A percentile compares a stretch with the other conserved stretches of the same genome.
Evolutionary conservation across 805 yeast genomes (phyloP).

Genomic region (Metschnikowia orientalis): DNA sequence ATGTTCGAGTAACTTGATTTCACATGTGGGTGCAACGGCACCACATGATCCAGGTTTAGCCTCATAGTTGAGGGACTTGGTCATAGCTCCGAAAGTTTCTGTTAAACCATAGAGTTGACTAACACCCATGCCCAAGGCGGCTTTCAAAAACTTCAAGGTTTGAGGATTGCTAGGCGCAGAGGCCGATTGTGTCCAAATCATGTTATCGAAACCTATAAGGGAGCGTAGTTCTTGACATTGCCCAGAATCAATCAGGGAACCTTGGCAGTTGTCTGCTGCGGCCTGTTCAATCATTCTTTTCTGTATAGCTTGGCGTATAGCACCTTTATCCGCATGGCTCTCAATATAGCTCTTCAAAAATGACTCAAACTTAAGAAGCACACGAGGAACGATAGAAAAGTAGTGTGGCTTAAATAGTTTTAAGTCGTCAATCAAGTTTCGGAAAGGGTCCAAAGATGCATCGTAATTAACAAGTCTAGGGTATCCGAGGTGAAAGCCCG

Average conservation of each 20-base stretch:
- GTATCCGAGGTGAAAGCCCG: slow-evolving; percentile 21
- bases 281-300: slow-evolving; percentile 23
- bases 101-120: slow-evolving; percentile 70
- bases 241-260: slow-evolving; percentile 18
- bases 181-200: slow-evolving; percentile 21
- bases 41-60: slow-evolving; percentile 53
- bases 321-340: slow-evolving; percentile 22
- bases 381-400: slow-evolving; percentile 58
- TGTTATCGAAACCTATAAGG: slow-evolving; percentile 18
- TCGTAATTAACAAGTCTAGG: slow-evolving; percentile 34
- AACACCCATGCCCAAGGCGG: slow-evolving; percentile 52
- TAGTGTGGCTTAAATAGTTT: slow-evolving; percentile 48
- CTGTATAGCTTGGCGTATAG: slow-evolving; percentile 26
- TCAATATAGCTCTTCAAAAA: slow-evolving; percentile 22
- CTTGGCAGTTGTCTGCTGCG: slow-evolving; percentile 28
- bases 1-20: slow-evolving; percentile 52
- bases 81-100: slow-evolving; percentile 56
- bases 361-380: slow-evolving; percentile 54
- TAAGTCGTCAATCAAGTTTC: slow-evolving; percentile 52
- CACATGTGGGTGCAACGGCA: slow-evolving; percentile 47
- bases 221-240: slow-evolving; percentile 11
- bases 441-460: slow-evolving; percentile 2
- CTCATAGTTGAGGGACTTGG: slow-evolving; percentile 39
- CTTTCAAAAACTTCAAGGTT: slow-evolving; percentile 24
- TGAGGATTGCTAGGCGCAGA: slow-evolving; percentile 21